These are phyloP conservation scores for Chrysoporthe austroafricana DNA, from an alignment of 2,329 filamentous ascomycete genomes.

Conservation along the genomic window DNA sequence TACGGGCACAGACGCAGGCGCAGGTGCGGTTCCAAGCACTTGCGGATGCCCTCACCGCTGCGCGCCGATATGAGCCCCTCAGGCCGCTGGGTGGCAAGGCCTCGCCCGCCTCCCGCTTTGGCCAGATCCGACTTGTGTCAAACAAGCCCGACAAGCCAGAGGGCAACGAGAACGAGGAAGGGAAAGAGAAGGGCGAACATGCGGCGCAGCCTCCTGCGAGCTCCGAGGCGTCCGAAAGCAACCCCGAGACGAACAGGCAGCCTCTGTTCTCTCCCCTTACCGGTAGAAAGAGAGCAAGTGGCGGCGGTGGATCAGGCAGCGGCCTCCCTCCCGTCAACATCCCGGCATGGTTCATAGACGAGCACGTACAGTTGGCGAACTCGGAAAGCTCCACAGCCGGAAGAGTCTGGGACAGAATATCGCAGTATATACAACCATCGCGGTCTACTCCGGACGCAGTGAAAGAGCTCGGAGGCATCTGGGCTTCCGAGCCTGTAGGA, in stretches of 20 bases:
- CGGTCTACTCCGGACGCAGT: constrained; percentile 8
- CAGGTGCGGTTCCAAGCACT: constrained; percentile 4
- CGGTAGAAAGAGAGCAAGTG: constrained; percentile 19
- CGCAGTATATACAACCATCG: constrained; percentile 5
- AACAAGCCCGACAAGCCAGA: constrained; percentile 28
- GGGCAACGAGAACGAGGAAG: constrained; percentile 20
- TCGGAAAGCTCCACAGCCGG: constrained; percentile 29
- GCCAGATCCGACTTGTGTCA: constrained; percentile 16
- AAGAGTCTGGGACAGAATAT: constrained; percentile 29
- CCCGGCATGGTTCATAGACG: constrained; percentile 59
- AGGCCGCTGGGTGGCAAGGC: not conserved
- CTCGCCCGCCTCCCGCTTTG: not conserved
- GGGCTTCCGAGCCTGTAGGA: constrained; percentile 22
- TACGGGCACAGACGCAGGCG: constrained; percentile 18
- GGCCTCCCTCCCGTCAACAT: constrained; percentile 56
- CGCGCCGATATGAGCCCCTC: constrained; percentile 5
- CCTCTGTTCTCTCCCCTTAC: constrained; percentile 19
- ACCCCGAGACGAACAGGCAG: constrained; percentile 20
- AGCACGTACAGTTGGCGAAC: constrained; percentile 51
- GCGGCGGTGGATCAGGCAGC: constrained; percentile 6
- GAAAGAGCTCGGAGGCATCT: constrained; percentile 21
- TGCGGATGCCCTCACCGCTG: constrained; percentile 6
- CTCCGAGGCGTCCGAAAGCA: constrained; percentile 20
- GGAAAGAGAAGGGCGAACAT: constrained; percentile 25
- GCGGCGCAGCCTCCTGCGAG: constrained; percentile 17